Conservation (phyloP, 225 moss, liverwort and hornwort species). For the Neckera pumila region DNA sequence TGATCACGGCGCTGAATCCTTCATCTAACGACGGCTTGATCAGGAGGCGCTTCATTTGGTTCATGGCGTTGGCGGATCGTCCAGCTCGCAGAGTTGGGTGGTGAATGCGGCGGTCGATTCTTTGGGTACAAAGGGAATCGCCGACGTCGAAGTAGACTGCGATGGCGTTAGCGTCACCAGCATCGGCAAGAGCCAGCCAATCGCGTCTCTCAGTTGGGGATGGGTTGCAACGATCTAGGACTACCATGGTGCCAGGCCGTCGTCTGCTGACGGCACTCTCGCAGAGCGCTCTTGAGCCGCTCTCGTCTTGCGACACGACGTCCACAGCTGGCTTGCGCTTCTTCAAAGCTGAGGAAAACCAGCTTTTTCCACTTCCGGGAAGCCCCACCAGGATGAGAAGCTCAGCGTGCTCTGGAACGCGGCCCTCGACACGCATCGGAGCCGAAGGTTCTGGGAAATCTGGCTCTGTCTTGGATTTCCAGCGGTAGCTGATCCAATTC, state of each 20-base stretch:
- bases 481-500: constrained; percentile 57
- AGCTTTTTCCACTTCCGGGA: constrained; percentile 64
- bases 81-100: constrained; percentile 60
- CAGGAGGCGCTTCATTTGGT: constrained; percentile 23
- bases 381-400: constrained; percentile 26
- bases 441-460: not conserved
- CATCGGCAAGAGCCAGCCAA: constrained; percentile 40
- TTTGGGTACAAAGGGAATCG: constrained; percentile 34
- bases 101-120: constrained; percentile 39
- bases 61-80: constrained; percentile 29
- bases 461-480: constrained; percentile 24
- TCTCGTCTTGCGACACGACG: constrained; percentile 60
- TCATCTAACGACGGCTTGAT: constrained; percentile 3
- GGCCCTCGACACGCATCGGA: constrained; percentile 15
- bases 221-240: constrained; percentile 64
- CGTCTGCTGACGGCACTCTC: constrained; percentile 22
- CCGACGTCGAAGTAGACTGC: constrained; percentile 53
- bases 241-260: constrained; percentile 13
- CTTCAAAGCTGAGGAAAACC: constrained; percentile 25
- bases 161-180: not conserved
- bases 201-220: constrained; percentile 26
- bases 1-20: constrained; percentile 15
- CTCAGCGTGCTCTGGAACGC: not conserved
- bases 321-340: constrained; percentile 9
- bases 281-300: constrained; percentile 37